These are phyloP conservation scores for Cyclocybe aegerita DNA, from an alignment of 768 basidiomycete species.

Conservation along the genomic window DNA sequence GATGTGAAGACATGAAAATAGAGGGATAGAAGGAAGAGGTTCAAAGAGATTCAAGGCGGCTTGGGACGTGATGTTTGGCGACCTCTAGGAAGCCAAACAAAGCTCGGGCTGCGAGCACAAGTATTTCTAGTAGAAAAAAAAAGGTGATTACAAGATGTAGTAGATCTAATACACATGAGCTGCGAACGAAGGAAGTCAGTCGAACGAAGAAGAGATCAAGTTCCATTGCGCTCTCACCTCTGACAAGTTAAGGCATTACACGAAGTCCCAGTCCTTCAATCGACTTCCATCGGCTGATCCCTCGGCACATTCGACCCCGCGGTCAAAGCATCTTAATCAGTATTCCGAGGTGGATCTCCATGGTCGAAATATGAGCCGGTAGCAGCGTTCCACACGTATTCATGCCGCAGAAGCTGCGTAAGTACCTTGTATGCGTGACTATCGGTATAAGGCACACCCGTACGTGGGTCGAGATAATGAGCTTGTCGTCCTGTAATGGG, in stretches of 20 bases:
- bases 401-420: constrained; percentile 59
- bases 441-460: constrained; percentile 78
- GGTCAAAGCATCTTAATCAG: neutral
- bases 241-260: too few species aligned
- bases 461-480: constrained; percentile 77
- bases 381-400: constrained; percentile 64
- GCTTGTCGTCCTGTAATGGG: constrained; percentile 79
- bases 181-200: too few species aligned
- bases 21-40: neutral
- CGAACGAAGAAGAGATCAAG: too few species aligned
- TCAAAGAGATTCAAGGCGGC: neutral
- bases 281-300: neutral
- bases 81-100: neutral
- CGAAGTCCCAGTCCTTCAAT: too few species aligned
- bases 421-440: constrained; percentile 63
- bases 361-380: constrained; percentile 43
- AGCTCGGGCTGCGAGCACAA: neutral
- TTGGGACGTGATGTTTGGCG: neutral
- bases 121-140: neutral
- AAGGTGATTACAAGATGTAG: too few species aligned
- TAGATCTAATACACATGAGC: too few species aligned
- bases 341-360: constrained; percentile 15
- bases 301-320: neutral
- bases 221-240: too few species aligned
- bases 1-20: constrained; percentile 18